Base-by-base conservation (phyloP, 495 filamentous ascomycete genomes). In the Aspergillus homomorphus region DNA sequence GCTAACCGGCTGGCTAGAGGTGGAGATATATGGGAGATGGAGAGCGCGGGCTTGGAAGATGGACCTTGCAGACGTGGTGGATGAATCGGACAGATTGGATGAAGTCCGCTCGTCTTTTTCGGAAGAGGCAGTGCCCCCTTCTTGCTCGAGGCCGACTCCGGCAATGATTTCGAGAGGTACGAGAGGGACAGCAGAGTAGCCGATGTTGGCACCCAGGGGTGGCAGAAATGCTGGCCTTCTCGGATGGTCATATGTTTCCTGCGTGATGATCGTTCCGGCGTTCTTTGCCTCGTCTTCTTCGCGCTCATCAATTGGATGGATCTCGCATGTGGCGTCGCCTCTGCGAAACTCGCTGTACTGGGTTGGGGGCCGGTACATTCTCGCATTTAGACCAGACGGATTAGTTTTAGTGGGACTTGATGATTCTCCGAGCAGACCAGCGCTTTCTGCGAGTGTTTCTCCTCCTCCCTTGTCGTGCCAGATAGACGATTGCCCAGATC, bases 271-370 rank as follows among this genome's bases (percentile, higher is more conserved):
- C 20, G 38, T 60, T 24, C 64, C 58, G 15, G 58, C 26, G 23
- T 56, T 41, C 30, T 69, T 59, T 5, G 68, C 72, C 33, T 78
- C 78, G 28, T 83, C 84, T 51, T 92, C 89, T 43, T 96, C 91
- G 6, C 75, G 77, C 69, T 91, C 87, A n/a, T 85, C 78, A 66
- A 90, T 89, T 4, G 84, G 80, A 59, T 86, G 83, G 19, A 87
- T 87, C 42, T 75, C 70, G 20, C 82, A 80, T 28, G 76, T 72
- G 5, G 70, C 71, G 22, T 78, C 76, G 24, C 75, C 73, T 45
- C 73, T 72, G 30, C 77, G 71, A 43, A 66, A 73, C 23, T 83
- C 82, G 38, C 79, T 76, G 61, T 77, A 78, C 16, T 59, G 58
- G n/a, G 52, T 57, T 0, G 69, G 62, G 2, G 62, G 63, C 38